Base-by-base conservation (phyloP, 2,329 filamentous ascomycete genomes). In the Phialophora verrucosa region DNA sequence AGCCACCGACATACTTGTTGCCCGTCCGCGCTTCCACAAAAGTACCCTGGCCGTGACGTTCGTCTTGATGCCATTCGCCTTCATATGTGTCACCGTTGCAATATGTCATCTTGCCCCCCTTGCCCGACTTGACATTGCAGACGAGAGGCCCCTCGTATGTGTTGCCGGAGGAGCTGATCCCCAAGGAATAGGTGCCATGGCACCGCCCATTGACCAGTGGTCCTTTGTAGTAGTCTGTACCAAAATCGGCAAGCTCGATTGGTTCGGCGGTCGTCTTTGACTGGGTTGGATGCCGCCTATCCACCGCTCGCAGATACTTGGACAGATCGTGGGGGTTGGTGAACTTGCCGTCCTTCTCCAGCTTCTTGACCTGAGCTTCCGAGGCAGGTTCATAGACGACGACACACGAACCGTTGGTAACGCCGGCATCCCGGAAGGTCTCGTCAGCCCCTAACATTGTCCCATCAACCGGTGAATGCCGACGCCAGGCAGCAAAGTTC, bases 1-100 rank as follows among this genome's bases (percentile, higher is more conserved):
- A 89, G 23, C 84, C 85, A 29, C 87, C 87, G 14, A 84, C 83
- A 69, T 87, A 88, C 50, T 84, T 85, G 73, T 88, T 88, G 55
- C 85, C 85, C 0, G 84, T 87, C 55, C 82, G 79, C 35, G 79
- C 80, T 70, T 88, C 84, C 35, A 85, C 78, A 65, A 84, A 85
- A 1, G 82, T 85, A 32, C 87, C 87, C 27, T 84, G 81, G 3
- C 87, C 87, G 69, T 88, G 83, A 29, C 77, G 78, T 50, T 80
- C 75, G 69, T 81, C 79, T 27, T 81, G 76, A 29, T 75, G 71
- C 81, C 81, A 83, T 63, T 80, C 79, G 12, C 81, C 81, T 11
- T 79, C 76, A 67, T 83, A 84, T 5, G 76, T 79, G 65, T 84
- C 82, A 12, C 82, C 81, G 7, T 81, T 87, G 29, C 83, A 81